Evolutionary conservation across 1,139 yeast species (phyloP).

Genomic region (Barnettozyma hawaiiensis): DNA sequence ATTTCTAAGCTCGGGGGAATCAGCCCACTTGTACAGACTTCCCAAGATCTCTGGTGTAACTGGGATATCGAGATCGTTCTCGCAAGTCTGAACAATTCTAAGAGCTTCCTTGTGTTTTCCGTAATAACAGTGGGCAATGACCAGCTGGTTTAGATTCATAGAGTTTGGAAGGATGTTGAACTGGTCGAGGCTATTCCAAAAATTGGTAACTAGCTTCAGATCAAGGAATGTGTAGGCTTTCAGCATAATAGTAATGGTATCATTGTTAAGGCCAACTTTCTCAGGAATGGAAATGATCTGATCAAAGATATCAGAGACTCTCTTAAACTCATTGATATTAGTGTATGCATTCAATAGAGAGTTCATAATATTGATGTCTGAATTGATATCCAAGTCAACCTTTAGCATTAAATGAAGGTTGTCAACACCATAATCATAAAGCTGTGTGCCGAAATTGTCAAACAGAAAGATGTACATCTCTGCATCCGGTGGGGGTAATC

Average conservation of each 20-base stretch:
- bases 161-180: constrained; percentile 51
- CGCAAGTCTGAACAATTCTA: constrained; percentile 44
- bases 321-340: constrained; percentile 52
- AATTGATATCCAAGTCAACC: constrained; percentile 56
- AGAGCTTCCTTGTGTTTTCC: constrained; percentile 59
- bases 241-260: constrained; percentile 67
- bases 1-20: constrained; percentile 42
- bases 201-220: constrained; percentile 51
- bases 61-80: constrained; percentile 42
- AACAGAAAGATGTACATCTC: constrained; percentile 61
- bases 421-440: constrained; percentile 63
- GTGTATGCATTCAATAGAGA: constrained; percentile 63
- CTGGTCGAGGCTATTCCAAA: constrained; percentile 53
- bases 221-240: constrained; percentile 59
- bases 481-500: constrained; percentile 55
- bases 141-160: constrained; percentile 54
- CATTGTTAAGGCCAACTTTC: constrained; percentile 56
- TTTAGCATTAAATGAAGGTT: constrained; percentile 63
- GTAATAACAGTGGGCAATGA: constrained; percentile 71
- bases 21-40: constrained; percentile 57
- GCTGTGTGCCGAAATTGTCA: constrained; percentile 51
- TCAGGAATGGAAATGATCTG: constrained; percentile 48
- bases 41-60: constrained; percentile 48
- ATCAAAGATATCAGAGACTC: constrained; percentile 59
- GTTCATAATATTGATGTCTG: constrained; percentile 56